Percentiles rank a stretch among this genome's conserved stretches.
Conservation (phyloP, 1,139 yeast genomes). For the Yamadazyma diospyri region DNA sequence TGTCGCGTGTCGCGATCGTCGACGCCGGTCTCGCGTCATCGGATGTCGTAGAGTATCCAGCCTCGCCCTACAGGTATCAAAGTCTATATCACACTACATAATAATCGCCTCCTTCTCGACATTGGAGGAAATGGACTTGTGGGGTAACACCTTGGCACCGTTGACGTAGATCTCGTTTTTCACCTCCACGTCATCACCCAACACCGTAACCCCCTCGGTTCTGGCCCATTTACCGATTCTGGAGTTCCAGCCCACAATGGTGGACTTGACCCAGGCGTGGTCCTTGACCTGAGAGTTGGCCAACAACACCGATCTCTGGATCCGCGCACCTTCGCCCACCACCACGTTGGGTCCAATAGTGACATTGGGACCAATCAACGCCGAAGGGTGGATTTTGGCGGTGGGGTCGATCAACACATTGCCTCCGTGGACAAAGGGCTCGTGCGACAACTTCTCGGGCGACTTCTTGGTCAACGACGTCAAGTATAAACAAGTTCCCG, state of each 20-base stretch:
- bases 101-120: conserved; percentile 97
- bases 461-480: conserved; percentile 78
- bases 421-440: conserved; percentile 73
- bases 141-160: conserved; percentile 99
- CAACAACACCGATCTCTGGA: conserved; percentile 90
- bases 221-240: conserved; percentile 99
- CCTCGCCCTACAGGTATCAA: too few species aligned
- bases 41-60: too few species aligned
- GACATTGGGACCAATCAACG: conserved; percentile 98
- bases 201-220: conserved; percentile 94
- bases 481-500: conserved; percentile 93
- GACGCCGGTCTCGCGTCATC: too few species aligned
- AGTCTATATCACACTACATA: conserved; percentile 59
- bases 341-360: conserved; percentile 96
- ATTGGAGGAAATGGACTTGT: conserved; percentile 92
- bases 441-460: conserved; percentile 66
- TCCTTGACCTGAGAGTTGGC: conserved; percentile 90
- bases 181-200: conserved; percentile 98
- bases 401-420: conserved; percentile 93
- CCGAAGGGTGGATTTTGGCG: conserved; percentile 88
- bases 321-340: conserved; percentile 98
- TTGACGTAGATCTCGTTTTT: conserved; percentile 98
- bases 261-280: conserved; percentile 96
- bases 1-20: too few species aligned
- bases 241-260: conserved; percentile 99